Percentiles rank a stretch among this genome's conserved stretches.
Conservation (phyloP, 2,329 filamentous ascomycete species). For the Talaromyces rugulosus region DNA sequence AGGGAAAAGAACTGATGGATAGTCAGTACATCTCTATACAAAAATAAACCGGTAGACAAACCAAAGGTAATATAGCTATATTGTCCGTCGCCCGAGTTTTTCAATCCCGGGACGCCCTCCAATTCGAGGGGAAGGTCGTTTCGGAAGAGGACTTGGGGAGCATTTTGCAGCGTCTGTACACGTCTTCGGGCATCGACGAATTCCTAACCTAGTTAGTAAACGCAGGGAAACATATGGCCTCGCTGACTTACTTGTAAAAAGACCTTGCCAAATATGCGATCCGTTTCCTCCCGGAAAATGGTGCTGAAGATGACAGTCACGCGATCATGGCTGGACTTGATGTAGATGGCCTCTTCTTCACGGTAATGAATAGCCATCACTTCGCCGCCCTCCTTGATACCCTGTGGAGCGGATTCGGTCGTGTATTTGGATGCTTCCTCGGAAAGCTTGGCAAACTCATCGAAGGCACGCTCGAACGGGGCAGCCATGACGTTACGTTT, state of each 20-base stretch:
- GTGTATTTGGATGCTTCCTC: slow-evolving; percentile 91
- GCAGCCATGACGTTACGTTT: slow-evolving; percentile 99
- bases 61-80: slow-evolving; percentile 98
- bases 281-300: slow-evolving; percentile 95
- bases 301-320: slow-evolving; percentile 99
- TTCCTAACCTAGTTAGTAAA: slow-evolving; percentile 48
- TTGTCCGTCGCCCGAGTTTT: slow-evolving; percentile 70
- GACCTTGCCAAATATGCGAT: slow-evolving; percentile 94
- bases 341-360: slow-evolving; percentile 97
- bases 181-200: slow-evolving; percentile 94
- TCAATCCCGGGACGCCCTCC: slow-evolving; percentile 78
- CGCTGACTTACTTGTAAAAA: slow-evolving; percentile 65
- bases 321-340: slow-evolving; percentile 95
- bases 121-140: slow-evolving; percentile 92
- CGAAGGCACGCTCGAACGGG: slow-evolving; percentile 94
- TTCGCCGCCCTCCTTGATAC: slow-evolving; percentile 80
- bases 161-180: slow-evolving; percentile 81
- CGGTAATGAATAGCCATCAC: slow-evolving; percentile 97
- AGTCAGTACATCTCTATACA: not conserved
- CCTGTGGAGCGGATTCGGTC: slow-evolving; percentile 88
- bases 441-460: slow-evolving; percentile 80
- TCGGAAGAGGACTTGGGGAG: slow-evolving; percentile 92
- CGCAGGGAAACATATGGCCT: slow-evolving; percentile 7
- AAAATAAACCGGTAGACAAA: slow-evolving; percentile 39
- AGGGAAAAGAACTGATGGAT: slow-evolving; percentile 75